Base-by-base conservation (phyloP, 2,329 filamentous ascomycete genomes). In the Achaetomium macrosporum region DNA sequence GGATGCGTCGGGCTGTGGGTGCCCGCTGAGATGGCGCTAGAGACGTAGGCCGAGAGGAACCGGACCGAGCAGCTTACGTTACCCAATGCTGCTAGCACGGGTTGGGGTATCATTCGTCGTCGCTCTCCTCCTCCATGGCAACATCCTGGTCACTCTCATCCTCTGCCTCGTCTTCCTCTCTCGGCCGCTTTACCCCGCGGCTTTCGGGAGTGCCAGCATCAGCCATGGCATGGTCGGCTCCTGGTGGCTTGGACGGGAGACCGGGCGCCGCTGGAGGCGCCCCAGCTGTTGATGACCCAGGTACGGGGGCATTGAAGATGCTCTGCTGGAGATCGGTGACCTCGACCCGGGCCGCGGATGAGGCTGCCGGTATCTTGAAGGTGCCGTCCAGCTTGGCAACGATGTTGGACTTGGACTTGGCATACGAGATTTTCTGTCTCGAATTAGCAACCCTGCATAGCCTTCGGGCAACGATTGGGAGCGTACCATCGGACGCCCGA, bases 361-460 rank as follows among this genome's bases (percentile, higher is more conserved):
- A 70, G 29, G 72, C 73, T 51, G 75, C 72, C 13, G 88, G 83
- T 61, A 88, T 78, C 65, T 85, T 84, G 72, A 90, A 96, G 13
- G 89, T 92, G 57, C 93, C 93, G 61, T 96, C 91, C 49, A 99
- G 83, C 70, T 95, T 96, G 33, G 90, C 83, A 57, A 99, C 83
- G 20, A 87, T 86, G 68, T 96, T 79, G 3, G 91, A 96, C 66
- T 92, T 92, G 53, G 85, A 84, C 69, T 91, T 96, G 53, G 88
- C 90, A 69, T 97, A 99, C 60, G 85, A 78, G 62, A 99, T 90
- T 81, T 84, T 88, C 92, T 97, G 55, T 16, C 12, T 2, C 17
- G 3, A 3, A 47, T 62, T 58, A 62, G 56, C 42, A 43, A 37
- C 2, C 13, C 7, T 47, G 12, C 44, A 29, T 25, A 13, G 13